A percentile compares a stretch with the other conserved stretches of the same genome.
Evolutionary conservation across 306 rosid genomes (phyloP).

Genomic region (Castanea crenata): DNA sequence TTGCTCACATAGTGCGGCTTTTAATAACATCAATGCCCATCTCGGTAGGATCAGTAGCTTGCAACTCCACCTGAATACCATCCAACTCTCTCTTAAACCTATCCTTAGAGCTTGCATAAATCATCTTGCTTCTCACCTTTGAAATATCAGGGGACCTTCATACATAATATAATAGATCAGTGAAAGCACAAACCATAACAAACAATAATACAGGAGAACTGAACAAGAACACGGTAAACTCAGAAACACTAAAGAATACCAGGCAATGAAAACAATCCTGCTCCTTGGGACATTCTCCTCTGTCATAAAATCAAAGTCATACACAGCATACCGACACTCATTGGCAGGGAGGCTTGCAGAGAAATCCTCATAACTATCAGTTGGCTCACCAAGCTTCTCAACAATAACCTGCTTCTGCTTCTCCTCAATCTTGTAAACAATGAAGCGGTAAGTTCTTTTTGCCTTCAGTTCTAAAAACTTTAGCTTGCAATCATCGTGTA

Average conservation of each 20-base stretch:
- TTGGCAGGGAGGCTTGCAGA: conserved; percentile 44
- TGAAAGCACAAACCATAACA: not conserved
- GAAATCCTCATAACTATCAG: conserved; percentile 43
- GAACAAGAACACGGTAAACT: not conserved
- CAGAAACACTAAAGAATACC: conserved; percentile 24
- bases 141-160: conserved; percentile 48
- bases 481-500: conserved; percentile 53
- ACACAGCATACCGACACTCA: conserved; percentile 58
- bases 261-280: conserved; percentile 54
- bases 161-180: not conserved
- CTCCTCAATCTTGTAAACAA: conserved; percentile 53
- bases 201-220: not conserved
- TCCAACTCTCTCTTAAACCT: conserved; percentile 53
- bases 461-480: conserved; percentile 50
- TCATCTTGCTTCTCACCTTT: conserved; percentile 55
- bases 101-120: conserved; percentile 49
- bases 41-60: conserved; percentile 55
- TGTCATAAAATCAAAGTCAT: conserved; percentile 47
- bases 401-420: conserved; percentile 46
- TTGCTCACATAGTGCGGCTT: conserved; percentile 33
- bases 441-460: conserved; percentile 50
- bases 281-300: conserved; percentile 54
- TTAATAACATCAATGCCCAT: conserved; percentile 48
- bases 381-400: conserved; percentile 48
- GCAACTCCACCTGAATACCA: conserved; percentile 56